Conservation (phyloP, 306 rosid species). For the Pterocarpus macrocarpus region DNA sequence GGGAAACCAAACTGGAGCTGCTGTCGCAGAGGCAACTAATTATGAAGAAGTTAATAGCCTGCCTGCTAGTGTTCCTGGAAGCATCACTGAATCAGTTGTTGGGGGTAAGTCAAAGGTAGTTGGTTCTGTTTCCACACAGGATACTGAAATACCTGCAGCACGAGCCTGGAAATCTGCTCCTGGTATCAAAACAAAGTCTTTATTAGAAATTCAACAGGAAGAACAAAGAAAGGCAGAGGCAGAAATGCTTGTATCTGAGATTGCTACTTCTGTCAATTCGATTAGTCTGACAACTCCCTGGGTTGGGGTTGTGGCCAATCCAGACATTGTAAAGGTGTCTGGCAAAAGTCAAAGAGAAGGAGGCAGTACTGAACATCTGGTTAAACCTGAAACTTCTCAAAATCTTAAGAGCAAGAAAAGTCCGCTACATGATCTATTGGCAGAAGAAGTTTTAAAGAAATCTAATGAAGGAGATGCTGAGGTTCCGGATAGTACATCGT, state of each 20-base stretch:
- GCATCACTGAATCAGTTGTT: constrained; percentile 46
- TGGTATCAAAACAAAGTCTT: constrained; percentile 82
- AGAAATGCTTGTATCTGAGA: constrained; percentile 68
- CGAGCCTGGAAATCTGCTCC: constrained; percentile 95
- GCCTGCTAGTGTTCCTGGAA: constrained; percentile 48
- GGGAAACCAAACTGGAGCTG: constrained; percentile 41
- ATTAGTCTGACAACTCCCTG: constrained; percentile 69
- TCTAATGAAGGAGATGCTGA: constrained; percentile 58
- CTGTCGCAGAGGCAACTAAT: constrained; percentile 38
- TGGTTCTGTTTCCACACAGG: constrained; percentile 53
- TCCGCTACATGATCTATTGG: constrained; percentile 84
- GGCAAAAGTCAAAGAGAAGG: constrained; percentile 63
- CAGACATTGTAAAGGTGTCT: constrained; percentile 60
- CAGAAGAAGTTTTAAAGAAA: constrained; percentile 83
- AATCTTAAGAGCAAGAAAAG: constrained; percentile 70
- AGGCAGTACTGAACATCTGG: constrained; percentile 49
- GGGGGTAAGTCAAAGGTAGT: constrained; percentile 47
- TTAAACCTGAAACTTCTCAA: constrained; percentile 56
- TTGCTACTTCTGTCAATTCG: constrained; percentile 63
- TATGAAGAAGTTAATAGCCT: constrained; percentile 50
- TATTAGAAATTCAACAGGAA: constrained; percentile 94
- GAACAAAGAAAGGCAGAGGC: constrained; percentile 79
- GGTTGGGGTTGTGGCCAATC: constrained; percentile 73
- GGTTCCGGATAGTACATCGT: constrained; percentile 55
- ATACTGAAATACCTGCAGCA: constrained; percentile 55